Percentiles rank a stretch among this genome's conserved stretches.
These are phyloP conservation scores for Stenocarpella maydis DNA, from an alignment of 2,329 filamentous ascomycete species.

Conservation along the genomic window DNA sequence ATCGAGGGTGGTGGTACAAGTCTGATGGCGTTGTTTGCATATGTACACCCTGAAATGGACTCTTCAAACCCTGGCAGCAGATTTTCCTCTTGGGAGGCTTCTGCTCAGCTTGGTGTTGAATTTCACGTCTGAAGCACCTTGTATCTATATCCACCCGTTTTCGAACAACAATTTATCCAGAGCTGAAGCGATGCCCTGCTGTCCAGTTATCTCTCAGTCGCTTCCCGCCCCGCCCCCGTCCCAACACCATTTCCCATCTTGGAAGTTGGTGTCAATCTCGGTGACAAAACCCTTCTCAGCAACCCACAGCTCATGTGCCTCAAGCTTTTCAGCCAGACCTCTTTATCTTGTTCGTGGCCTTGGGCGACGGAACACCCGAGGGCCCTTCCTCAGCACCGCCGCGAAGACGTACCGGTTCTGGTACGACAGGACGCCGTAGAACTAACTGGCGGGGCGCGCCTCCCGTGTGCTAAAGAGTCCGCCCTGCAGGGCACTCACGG, in stretches of 20 bases:
- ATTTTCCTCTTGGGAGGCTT: background rate
- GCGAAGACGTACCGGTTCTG: conserved; percentile 7
- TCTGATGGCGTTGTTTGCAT: background rate
- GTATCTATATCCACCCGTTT: no score
- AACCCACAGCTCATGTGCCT: conserved; percentile 1
- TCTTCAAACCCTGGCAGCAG: background rate
- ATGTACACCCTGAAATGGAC: background rate
- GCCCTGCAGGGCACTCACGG: background rate
- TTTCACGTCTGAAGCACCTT: background rate
- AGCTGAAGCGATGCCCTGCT: background rate
- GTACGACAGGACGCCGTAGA: conserved; percentile 15
- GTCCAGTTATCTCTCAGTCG: background rate
- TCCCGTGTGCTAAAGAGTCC: background rate
- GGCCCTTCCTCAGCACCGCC: conserved; percentile 8
- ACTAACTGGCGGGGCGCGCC: background rate
- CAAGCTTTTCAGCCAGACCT: conserved; percentile 3
- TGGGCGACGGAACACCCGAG: background rate
- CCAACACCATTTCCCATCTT: background rate
- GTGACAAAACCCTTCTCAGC: background rate
- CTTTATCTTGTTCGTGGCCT: background rate
- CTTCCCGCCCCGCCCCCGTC: background rate
- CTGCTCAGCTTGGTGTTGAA: background rate
- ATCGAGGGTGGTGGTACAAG: background rate
- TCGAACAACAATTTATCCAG: background rate
- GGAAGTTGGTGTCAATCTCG: background rate